Conservation (phyloP, 176 grass and related monocot species). For the Hordeum marinum region DNA sequence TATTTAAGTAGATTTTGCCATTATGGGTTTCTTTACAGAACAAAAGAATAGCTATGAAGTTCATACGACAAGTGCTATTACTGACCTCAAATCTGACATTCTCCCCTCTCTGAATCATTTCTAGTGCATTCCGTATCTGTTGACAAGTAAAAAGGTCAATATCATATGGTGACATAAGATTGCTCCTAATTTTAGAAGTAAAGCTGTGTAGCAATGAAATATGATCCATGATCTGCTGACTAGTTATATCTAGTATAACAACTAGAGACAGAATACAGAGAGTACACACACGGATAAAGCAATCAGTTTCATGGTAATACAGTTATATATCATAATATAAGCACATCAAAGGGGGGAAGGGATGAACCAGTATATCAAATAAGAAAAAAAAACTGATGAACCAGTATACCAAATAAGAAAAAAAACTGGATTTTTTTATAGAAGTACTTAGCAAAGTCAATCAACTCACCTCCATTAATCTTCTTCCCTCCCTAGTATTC, state of each 20-base stretch:
- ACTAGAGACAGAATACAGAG: background rate
- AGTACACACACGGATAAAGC: background rate
- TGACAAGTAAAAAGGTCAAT: conserved; percentile 23
- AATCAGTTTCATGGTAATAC: background rate
- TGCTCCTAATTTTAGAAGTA: background rate
- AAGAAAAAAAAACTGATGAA: background rate
- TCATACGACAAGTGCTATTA: background rate
- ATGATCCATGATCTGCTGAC: background rate
- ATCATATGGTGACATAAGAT: background rate
- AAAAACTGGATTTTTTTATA: background rate
- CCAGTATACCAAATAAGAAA: background rate
- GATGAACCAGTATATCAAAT: background rate
- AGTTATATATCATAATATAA: background rate
- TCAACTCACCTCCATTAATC: conserved; percentile 50
- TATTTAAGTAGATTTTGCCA: background rate
- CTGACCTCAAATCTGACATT: conserved; percentile 60
- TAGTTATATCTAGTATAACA: background rate
- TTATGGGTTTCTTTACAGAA: background rate
- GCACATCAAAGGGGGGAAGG: no score
- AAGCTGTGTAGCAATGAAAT: background rate
- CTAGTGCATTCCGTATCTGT: conserved; percentile 54
- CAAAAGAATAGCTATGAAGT: background rate
- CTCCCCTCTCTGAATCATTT: conserved; percentile 48
- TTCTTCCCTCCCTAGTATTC: conserved; percentile 61
- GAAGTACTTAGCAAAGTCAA: background rate